Percentiles rank a stretch among this genome's conserved stretches.
Evolutionary conservation across 805 yeast species (phyloP).

Genomic region (Sungouiella thailandica): DNA sequence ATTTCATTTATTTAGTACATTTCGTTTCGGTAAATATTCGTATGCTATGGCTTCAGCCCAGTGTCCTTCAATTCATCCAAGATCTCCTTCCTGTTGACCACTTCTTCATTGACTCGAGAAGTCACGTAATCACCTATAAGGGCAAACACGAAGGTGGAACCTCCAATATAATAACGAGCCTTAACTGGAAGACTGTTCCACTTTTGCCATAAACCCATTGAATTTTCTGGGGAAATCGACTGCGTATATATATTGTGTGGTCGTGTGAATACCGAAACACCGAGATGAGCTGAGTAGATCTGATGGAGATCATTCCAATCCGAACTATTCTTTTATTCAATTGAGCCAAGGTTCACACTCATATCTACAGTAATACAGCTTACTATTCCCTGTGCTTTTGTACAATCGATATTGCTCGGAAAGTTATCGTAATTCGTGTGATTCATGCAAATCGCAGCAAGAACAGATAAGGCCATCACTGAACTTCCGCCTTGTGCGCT

Average conservation of each 20-base stretch:
- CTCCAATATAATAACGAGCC: slow-evolving; percentile 37
- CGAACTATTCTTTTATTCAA: too few species aligned
- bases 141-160: slow-evolving; percentile 37
- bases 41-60: neutral
- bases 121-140: slow-evolving; percentile 37
- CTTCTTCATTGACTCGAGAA: slow-evolving; percentile 31
- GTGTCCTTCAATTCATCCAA: slow-evolving; percentile 16
- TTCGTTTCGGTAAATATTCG: neutral
- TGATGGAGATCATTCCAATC: too few species aligned
- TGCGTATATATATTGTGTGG: too few species aligned
- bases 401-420: too few species aligned
- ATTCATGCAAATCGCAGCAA: slow-evolving; percentile 1
- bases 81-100: slow-evolving; percentile 27
- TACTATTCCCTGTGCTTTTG: too few species aligned
- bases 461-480: slow-evolving; percentile 28
- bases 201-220: slow-evolving; percentile 27
- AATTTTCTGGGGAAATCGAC: slow-evolving; percentile 1
- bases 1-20: neutral
- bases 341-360: too few species aligned
- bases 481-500: slow-evolving; percentile 82
- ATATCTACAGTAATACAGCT: too few species aligned
- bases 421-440: too few species aligned
- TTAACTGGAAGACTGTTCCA: slow-evolving; percentile 40
- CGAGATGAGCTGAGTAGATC: neutral
- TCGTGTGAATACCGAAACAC: slow-evolving; percentile 5